Evolutionary conservation across 306 rosid species (phyloP).

Genomic region (Fragaria vesca): DNA sequence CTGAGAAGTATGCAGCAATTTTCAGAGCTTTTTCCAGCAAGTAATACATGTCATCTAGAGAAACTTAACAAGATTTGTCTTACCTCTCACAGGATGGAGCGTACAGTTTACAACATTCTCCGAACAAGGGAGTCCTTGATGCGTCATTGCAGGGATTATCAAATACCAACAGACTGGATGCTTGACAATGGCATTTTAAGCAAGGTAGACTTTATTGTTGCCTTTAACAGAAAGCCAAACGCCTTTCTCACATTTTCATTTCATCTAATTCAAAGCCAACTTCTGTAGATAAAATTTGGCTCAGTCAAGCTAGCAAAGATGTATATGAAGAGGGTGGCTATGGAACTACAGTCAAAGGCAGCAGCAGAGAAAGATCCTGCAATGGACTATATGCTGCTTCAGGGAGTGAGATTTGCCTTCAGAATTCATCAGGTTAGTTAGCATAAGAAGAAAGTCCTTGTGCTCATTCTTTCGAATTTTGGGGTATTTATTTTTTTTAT

Average conservation of each 20-base stretch:
- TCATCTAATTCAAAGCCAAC: conserved; percentile 7
- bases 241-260: neutral
- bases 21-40: neutral
- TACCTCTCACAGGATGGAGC: conserved; percentile 73
- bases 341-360: conserved; percentile 89
- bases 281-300: conserved; percentile 72
- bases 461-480: neutral
- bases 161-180: conserved; percentile 92
- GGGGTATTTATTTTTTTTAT: neutral
- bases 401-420: conserved; percentile 99
- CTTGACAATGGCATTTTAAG: conserved; percentile 85
- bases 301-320: conserved; percentile 88
- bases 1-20: conserved; percentile 65
- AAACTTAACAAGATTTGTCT: neutral
- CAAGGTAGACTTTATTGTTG: conserved; percentile 49
- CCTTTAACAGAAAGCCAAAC: neutral
- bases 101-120: conserved; percentile 70
- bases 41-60: neutral
- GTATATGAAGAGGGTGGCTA: conserved; percentile 91
- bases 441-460: neutral
- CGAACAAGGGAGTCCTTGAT: conserved; percentile 83
- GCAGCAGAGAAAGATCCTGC: conserved; percentile 90
- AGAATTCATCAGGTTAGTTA: conserved; percentile 87
- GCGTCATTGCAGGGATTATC: conserved; percentile 79
- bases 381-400: conserved; percentile 97